Conservation (phyloP, 345 rosid genomes). For the Camelina laxa region DNA sequence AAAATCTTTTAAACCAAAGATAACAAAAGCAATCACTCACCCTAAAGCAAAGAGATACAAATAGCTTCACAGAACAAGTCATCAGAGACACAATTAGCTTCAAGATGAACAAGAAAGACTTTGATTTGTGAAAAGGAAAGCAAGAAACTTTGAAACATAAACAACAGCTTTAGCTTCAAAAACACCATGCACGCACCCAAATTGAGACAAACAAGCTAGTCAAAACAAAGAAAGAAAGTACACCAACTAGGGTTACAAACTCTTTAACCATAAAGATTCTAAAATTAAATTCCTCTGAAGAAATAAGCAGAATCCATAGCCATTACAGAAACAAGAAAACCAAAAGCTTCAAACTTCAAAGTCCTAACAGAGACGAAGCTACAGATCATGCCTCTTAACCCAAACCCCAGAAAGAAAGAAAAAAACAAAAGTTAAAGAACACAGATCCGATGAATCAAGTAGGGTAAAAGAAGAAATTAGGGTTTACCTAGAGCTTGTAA, state of each 20-base stretch:
- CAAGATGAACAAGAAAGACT: not conserved
- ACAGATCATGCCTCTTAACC: conserved; percentile 2
- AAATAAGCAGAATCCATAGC: conserved; percentile 6
- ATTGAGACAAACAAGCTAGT: conserved; percentile 3
- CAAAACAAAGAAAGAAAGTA: conserved; percentile 3
- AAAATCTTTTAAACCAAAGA: not conserved
- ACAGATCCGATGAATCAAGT: conserved; percentile 41
- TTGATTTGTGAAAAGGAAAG: not conserved
- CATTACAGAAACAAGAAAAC: not conserved
- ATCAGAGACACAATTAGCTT: not conserved
- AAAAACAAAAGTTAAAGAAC: not conserved
- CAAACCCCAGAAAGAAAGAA: not conserved
- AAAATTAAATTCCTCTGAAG: not conserved
- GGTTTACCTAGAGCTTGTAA: conserved; percentile 35
- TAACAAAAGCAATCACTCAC: conserved; percentile 11
- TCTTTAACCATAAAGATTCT: conserved; percentile 26
- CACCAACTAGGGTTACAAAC: not conserved
- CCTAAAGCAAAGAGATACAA: conserved; percentile 4
- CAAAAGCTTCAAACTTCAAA: conserved; percentile 7
- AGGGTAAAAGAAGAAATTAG: conserved; percentile 30
- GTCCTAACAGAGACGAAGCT: not conserved
- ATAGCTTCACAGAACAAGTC: not conserved
- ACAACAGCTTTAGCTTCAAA: conserved; percentile 5
- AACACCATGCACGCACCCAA: conserved; percentile 24
- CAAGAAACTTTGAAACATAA: not conserved